A percentile compares a stretch with the other conserved stretches of the same genome.
Conservation (phyloP, 164 flowering plant species). For the Macadamia integrifolia region DNA sequence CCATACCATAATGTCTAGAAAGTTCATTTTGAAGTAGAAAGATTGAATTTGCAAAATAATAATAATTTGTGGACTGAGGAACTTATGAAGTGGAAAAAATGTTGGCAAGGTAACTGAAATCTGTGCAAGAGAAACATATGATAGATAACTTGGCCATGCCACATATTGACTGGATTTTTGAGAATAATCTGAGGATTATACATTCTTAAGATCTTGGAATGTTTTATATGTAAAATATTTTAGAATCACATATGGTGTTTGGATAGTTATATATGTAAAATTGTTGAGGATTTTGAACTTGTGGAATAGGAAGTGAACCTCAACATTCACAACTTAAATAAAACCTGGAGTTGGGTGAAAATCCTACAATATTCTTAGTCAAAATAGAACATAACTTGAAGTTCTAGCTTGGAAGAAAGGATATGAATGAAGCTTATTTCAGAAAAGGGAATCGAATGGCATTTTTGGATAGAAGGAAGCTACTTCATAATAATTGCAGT, state of each 20-base stretch:
- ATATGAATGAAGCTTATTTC: background rate
- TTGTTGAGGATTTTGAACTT: background rate
- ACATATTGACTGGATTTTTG: too few relatives aligned
- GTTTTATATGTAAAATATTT: too few relatives aligned
- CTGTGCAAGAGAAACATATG: background rate
- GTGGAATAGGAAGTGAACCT: background rate
- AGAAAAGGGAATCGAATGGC: background rate
- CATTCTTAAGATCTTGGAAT: too few relatives aligned
- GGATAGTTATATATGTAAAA: background rate
- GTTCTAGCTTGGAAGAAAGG: background rate
- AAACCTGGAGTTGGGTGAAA: background rate
- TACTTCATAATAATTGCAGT: background rate
- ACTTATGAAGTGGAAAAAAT: background rate
- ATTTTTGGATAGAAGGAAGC: background rate
- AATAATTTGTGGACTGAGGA: background rate
- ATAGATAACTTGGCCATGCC: background rate
- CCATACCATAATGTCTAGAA: background rate
- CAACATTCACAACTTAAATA: background rate
- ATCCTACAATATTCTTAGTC: too few relatives aligned
- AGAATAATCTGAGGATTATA: too few relatives aligned
- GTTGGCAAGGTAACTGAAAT: background rate
- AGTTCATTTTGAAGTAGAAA: too few relatives aligned
- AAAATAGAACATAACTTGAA: background rate
- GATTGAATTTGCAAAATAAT: background rate
- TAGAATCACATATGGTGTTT: background rate